Evolutionary conservation across 306 rosid species (phyloP), one percentile per base, ranked within the genome.

Genomic region (Malus asiatica): DNA sequence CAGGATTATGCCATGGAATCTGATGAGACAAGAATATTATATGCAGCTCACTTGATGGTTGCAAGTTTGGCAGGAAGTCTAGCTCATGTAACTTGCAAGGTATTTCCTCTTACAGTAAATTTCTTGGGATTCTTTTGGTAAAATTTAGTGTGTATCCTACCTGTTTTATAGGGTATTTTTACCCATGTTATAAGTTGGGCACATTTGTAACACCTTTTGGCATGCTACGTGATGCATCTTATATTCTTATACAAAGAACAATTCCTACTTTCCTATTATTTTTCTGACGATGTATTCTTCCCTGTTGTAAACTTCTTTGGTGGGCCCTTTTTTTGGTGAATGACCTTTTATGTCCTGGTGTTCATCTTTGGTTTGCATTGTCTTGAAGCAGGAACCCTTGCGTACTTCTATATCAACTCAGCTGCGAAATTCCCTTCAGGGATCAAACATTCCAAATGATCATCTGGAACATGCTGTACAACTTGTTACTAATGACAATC

Each of bases 21-120:
- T 29, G 99, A 96, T 45, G 99, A 96, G 87, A 89, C 97, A n/a
- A 93, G 97, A 20, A 90, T 94, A 72, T 76, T 84, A 68, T 88
- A 86, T 89, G 99, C 97, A 32, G 98, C 99, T n/a, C 98, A 90
- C 83, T 84, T 96, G 89, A 96, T 96, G 99, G 99, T 96, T 76
- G 99, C 98, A 33, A 90, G 98, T 85, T 83, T 96, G 82, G 96
- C 98, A 32, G 99, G 98, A 83, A 89, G 99, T 80, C 86, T 96
- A 76, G 99, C 99, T 55, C 99, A 96, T 75, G 98, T 96, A 55
- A 96, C 98, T 11, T 96, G 99, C 99, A 96, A 96, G 92, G 99
- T 96, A 75, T 72, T 58, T 70, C 72, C 27, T 52, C 40, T 22
- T 72, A 70, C 32, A 38, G 30, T 45, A 68, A 16, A 16, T 75